Conservation (phyloP, 2,329 filamentous ascomycete species). For the Drechmeria coniospora region DNA sequence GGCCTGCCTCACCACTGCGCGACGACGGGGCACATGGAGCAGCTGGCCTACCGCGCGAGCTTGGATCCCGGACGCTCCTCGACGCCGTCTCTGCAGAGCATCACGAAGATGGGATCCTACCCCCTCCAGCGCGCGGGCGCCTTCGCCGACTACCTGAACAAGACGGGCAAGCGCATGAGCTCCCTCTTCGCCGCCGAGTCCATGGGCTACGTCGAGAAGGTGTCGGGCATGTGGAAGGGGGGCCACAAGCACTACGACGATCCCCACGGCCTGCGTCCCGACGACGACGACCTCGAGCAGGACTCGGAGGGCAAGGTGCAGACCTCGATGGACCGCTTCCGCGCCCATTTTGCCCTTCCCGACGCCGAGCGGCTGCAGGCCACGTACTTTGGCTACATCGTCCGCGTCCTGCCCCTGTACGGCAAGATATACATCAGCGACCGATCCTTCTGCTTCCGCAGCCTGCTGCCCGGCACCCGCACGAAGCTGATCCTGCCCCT, state of each 20-base stretch:
- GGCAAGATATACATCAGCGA: conserved; percentile 94
- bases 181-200: conserved; percentile 74
- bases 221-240: conserved; percentile 93
- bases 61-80: conserved; percentile 8
- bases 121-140: conserved; percentile 72
- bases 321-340: conserved; percentile 64
- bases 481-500: conserved; percentile 88
- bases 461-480: conserved; percentile 71
- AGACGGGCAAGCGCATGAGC: conserved; percentile 66
- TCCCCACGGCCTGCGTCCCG: conserved; percentile 31
- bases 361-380: conserved; percentile 69
- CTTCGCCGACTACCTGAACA: conserved; percentile 70
- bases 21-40: conserved; percentile 22
- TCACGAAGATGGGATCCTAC: conserved; percentile 51
- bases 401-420: conserved; percentile 79
- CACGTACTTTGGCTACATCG: conserved; percentile 84
- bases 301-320: conserved; percentile 50
- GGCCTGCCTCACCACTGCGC: conserved; percentile 14
- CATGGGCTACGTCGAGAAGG: conserved; percentile 92
- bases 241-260: conserved; percentile 77
- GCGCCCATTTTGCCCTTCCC: conserved; percentile 80
- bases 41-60: conserved; percentile 12
- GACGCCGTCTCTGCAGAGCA: conserved; percentile 33
- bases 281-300: conserved; percentile 39
- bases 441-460: conserved; percentile 81